phyloP scores from a whole-genome alignment of 148 eudicot genomes.

The Talinum fruticosum region DNA sequence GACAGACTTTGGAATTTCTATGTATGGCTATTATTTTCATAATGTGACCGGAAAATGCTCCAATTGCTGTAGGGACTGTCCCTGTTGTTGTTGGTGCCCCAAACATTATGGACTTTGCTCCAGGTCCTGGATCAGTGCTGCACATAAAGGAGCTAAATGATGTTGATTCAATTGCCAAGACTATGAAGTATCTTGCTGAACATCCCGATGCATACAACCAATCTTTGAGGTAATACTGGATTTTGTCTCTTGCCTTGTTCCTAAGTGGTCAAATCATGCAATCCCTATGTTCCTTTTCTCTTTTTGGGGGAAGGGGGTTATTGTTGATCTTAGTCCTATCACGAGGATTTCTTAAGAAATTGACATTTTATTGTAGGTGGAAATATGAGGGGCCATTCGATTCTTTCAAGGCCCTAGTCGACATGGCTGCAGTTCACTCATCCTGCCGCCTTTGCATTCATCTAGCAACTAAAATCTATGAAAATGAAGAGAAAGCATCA shows the following conservation, averaged over 20 bases:
- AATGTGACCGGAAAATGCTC: constrained; percentile 11
- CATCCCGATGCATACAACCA: constrained; percentile 74
- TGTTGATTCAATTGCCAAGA: constrained; percentile 63
- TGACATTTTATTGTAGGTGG: constrained; percentile 52
- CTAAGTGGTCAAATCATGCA: no score
- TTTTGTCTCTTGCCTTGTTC: neutral
- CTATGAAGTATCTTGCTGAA: constrained; percentile 72
- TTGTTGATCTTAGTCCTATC: neutral
- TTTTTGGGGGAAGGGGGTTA: neutral
- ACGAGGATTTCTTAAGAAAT: neutral
- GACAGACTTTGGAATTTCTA: neutral
- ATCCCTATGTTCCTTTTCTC: neutral
- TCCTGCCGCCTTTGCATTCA: constrained; percentile 90
- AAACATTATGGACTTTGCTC: constrained; percentile 90
- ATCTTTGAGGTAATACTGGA: constrained; percentile 50
- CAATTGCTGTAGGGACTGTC: constrained; percentile 52
- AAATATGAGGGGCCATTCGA: constrained; percentile 89
- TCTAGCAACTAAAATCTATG: constrained; percentile 68
- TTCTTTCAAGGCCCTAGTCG: constrained; percentile 91
- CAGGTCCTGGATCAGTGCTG: constrained; percentile 59
- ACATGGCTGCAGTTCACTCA: constrained; percentile 98
- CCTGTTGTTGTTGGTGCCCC: constrained; percentile 97
- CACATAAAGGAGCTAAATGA: constrained; percentile 78
- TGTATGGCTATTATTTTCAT: neutral
- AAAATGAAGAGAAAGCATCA: constrained; percentile 57